phyloP scores from a whole-genome alignment of 306 rosid genomes.

The Hippophae gyantsensis region DNA sequence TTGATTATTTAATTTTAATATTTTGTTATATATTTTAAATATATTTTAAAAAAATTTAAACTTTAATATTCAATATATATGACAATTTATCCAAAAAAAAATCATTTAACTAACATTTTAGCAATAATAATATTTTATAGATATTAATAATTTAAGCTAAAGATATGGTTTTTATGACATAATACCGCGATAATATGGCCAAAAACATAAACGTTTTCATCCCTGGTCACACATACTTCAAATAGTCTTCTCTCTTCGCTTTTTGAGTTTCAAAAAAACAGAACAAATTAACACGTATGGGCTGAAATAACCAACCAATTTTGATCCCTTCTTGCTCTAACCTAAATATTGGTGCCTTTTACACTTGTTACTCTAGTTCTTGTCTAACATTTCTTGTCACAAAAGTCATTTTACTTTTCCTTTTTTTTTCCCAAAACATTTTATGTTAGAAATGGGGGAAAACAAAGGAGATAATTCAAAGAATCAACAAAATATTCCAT shows the following conservation, averaged over 20 bases:
- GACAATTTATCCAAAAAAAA: too few species aligned
- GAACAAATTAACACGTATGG: neutral
- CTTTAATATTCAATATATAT: too few species aligned
- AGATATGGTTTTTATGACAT: too few species aligned
- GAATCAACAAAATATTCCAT: conserved; percentile 49
- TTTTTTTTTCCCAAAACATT: conserved; percentile 28
- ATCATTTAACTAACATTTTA: too few species aligned
- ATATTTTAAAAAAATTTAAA: too few species aligned
- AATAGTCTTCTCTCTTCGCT: neutral
- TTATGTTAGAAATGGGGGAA: conserved; percentile 43
- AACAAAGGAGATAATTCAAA: conserved; percentile 57
- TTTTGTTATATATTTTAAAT: too few species aligned
- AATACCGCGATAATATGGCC: too few species aligned
- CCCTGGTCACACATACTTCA: too few species aligned
- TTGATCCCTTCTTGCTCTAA: conserved; percentile 22
- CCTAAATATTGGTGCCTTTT: conserved; percentile 16
- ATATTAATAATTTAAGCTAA: too few species aligned
- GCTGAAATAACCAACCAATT: neutral
- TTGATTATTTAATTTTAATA: too few species aligned
- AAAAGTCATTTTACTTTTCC: conserved; percentile 3
- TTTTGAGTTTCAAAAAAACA: conserved; percentile 12
- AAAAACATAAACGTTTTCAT: too few species aligned
- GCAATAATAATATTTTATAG: too few species aligned
- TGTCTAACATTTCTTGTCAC: neutral
- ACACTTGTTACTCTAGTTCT: conserved; percentile 22